phyloP scores from a whole-genome alignment of 306 rosid genomes.

The Fragaria iinumae region DNA sequence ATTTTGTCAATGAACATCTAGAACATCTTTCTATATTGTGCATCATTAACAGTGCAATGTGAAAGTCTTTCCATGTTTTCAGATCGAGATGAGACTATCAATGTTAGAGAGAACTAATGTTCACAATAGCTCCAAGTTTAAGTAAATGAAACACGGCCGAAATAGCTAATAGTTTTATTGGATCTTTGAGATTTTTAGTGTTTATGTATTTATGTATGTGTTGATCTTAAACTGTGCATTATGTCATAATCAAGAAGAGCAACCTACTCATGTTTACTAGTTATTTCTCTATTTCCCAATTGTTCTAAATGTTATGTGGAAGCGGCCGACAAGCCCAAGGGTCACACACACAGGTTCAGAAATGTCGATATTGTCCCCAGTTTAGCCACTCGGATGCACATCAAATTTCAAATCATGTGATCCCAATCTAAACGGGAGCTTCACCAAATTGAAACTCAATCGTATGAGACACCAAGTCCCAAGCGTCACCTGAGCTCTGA shows the following conservation, averaged over 20 bases:
- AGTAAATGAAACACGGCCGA: too few species aligned
- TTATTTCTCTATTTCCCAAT: not conserved
- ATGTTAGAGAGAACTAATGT: not conserved
- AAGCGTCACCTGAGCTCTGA: too few species aligned
- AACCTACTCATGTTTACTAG: not conserved
- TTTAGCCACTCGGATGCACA: too few species aligned
- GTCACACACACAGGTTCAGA: too few species aligned
- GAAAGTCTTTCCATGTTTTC: not conserved
- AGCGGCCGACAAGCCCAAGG: too few species aligned
- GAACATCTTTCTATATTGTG: not conserved
- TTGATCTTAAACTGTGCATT: not conserved
- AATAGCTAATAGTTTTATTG: not conserved
- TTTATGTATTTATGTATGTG: not conserved
- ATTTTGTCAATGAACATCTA: conserved; percentile 8
- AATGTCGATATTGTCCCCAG: too few species aligned
- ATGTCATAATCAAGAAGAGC: not conserved
- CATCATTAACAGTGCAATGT: not conserved
- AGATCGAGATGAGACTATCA: not conserved
- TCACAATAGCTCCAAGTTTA: too few species aligned
- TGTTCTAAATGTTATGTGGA: not conserved
- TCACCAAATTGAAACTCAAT: too few species aligned
- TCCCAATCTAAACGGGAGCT: too few species aligned
- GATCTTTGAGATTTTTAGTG: not conserved
- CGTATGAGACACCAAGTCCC: too few species aligned
- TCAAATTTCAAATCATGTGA: too few species aligned